Percentiles rank a stretch among this genome's conserved stretches.
Conservation (phyloP, 495 filamentous ascomycete genomes). For the Hyphodiscus hymeniophilus region DNA sequence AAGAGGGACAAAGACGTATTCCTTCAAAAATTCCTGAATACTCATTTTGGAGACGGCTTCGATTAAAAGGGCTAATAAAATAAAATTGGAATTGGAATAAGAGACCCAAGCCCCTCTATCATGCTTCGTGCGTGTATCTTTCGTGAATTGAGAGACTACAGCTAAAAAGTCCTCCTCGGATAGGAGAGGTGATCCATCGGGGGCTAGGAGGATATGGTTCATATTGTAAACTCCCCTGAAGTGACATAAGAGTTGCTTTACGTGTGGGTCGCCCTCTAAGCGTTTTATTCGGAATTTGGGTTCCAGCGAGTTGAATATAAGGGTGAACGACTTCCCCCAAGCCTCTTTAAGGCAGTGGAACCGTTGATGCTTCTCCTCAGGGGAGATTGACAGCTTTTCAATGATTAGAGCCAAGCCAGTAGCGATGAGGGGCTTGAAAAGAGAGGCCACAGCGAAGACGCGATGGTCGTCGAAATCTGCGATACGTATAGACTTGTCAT, state of each 20-base stretch:
- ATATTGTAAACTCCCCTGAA: constrained; percentile 5
- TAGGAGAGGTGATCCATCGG: constrained; percentile 10
- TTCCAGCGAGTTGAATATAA: constrained; percentile 5
- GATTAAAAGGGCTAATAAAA: constrained; percentile 10
- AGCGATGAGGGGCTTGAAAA: constrained; percentile 7
- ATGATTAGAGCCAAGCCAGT: constrained; percentile 4
- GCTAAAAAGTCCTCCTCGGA: background rate
- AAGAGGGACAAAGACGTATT: constrained; percentile 13
- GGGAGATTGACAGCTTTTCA: constrained; percentile 7
- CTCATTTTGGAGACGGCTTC: constrained; percentile 1
- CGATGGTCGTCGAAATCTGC: constrained; percentile 7
- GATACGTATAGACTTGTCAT: constrained; percentile 3
- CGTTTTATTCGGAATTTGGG: background rate
- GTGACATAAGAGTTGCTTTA: constrained; percentile 5
- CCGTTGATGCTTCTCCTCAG: background rate
- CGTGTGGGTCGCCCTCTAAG: constrained; percentile 8
- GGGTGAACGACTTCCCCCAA: constrained; percentile 9
- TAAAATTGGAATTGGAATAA: constrained; percentile 14
- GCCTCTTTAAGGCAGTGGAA: constrained; percentile 5
- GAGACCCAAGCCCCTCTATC: background rate
- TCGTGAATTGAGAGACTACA: constrained; percentile 8
- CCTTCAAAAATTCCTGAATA: constrained; percentile 7
- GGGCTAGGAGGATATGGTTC: constrained; percentile 11
- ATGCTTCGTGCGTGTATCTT: constrained; percentile 5
- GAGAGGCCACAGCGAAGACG: constrained; percentile 3